phyloP scores from a whole-genome alignment of 208 protist species.

The Crithidia acanthocephali region DNA sequence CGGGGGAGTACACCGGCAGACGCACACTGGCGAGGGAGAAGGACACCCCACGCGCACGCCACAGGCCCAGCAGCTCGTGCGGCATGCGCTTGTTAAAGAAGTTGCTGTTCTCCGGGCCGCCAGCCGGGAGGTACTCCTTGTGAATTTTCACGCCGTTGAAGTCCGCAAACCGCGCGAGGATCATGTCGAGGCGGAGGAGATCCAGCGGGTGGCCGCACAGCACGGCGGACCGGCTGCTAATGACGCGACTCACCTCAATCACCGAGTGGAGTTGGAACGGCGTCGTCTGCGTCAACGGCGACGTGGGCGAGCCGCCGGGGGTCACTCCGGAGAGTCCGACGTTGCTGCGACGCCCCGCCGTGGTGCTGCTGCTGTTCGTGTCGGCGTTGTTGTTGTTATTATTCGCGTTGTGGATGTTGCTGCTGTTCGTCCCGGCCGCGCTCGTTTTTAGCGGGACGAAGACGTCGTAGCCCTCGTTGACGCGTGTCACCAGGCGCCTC shows the following conservation, averaged over 20 bases:
- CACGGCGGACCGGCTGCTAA: conserved; percentile 67
- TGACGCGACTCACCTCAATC: conserved; percentile 72
- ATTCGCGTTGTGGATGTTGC: background rate
- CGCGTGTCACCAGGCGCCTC: conserved; percentile 53
- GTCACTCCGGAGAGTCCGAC: background rate
- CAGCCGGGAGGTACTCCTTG: conserved; percentile 68
- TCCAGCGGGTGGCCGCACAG: conserved; percentile 83
- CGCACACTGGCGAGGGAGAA: conserved; percentile 51
- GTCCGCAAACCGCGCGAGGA: conserved; percentile 65
- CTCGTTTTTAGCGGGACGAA: conserved; percentile 14
- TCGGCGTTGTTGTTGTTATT: background rate
- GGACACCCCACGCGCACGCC: conserved; percentile 46
- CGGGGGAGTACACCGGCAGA: conserved; percentile 71
- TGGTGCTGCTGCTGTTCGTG: conserved; percentile 8
- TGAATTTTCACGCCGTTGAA: conserved; percentile 71
- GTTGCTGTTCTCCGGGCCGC: conserved; percentile 62
- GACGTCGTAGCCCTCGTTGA: conserved; percentile 54
- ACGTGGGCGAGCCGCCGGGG: background rate
- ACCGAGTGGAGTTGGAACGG: conserved; percentile 47
- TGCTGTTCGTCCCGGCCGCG: background rate
- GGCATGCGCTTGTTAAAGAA: conserved; percentile 65
- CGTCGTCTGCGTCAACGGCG: background rate
- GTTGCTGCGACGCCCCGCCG: background rate
- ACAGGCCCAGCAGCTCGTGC: conserved; percentile 61
- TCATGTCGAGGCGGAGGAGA: conserved; percentile 57